Evolutionary conservation across 805 yeast species (phyloP).

Genomic region (Ogataea corticis): DNA sequence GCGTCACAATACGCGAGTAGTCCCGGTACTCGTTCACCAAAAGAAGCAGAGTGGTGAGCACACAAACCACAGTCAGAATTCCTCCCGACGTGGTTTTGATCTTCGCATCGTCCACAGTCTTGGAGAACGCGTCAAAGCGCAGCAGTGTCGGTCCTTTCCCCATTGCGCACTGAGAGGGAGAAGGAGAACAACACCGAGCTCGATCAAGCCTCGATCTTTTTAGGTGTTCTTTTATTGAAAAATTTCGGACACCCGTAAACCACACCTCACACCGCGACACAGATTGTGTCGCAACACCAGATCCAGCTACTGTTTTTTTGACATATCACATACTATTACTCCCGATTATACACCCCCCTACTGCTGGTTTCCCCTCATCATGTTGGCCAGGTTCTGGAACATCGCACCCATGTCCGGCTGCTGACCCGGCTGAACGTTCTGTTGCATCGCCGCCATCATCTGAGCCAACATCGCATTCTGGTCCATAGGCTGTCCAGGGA

Average conservation of each 20-base stretch:
- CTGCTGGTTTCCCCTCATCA: slow-evolving; percentile 35
- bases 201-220: not conserved
- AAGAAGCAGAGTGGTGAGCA: slow-evolving; percentile 59
- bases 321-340: not conserved
- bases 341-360: not conserved
- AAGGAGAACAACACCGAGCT: too few relatives aligned
- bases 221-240: not conserved
- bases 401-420: slow-evolving; percentile 36
- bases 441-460: slow-evolving; percentile 37
- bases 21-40: slow-evolving; percentile 74
- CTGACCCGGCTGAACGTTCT: slow-evolving; percentile 25
- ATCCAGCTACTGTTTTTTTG: not conserved
- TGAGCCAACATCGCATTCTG: slow-evolving; percentile 33
- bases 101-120: slow-evolving; percentile 91
- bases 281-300: too few relatives aligned
- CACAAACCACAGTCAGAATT: slow-evolving; percentile 72
- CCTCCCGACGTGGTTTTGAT: slow-evolving; percentile 91
- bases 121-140: slow-evolving; percentile 85
- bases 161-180: slow-evolving; percentile 16
- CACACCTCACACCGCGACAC: too few relatives aligned
- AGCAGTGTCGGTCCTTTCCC: slow-evolving; percentile 41
- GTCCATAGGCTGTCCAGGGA: slow-evolving; percentile 17
- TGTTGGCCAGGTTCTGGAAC: slow-evolving; percentile 37
- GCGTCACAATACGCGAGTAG: slow-evolving; percentile 63
- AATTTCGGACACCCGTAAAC: not conserved